phyloP scores from a whole-genome alignment of 1,139 yeast genomes.

The Magnusiomyces sp. region DNA sequence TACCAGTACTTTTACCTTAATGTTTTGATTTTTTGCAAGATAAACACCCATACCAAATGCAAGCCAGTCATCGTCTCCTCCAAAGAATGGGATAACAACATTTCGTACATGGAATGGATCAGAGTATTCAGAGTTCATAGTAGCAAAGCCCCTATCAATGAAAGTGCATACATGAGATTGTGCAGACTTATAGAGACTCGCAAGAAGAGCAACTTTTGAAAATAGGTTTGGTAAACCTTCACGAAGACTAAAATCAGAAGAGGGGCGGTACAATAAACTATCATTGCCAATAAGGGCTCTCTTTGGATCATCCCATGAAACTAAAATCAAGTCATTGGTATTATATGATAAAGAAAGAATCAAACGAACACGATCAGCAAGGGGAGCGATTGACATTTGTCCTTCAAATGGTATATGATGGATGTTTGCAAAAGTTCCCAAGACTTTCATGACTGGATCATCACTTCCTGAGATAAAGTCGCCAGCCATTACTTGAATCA shows the following conservation, averaged over 20 bases:
- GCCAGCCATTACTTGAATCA: constrained; percentile 51
- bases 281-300: constrained; percentile 7
- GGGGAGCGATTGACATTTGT: constrained; percentile 44
- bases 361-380: constrained; percentile 31
- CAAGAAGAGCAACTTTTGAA: constrained; percentile 14
- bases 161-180: constrained; percentile 12
- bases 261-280: constrained; percentile 6
- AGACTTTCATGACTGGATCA: constrained; percentile 44
- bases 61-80: constrained; percentile 10
- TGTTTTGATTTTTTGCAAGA: constrained; percentile 11
- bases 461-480: constrained; percentile 32
- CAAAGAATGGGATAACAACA: constrained; percentile 12
- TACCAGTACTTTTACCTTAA: constrained; percentile 11
- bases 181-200: constrained; percentile 9
- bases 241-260: constrained; percentile 1
- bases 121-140: too few relatives aligned
- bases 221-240: constrained; percentile 10
- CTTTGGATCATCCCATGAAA: constrained; percentile 18
- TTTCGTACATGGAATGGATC: constrained; percentile 6
- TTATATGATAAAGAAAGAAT: constrained; percentile 16
- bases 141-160: constrained; percentile 16
- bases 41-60: constrained; percentile 12
- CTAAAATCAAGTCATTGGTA: constrained; percentile 15
- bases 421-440: constrained; percentile 46
- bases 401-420: constrained; percentile 44